These are phyloP conservation scores for Flaveria ramosissima DNA, from an alignment of 129 eudicot species.

Conservation along the genomic window DNA sequence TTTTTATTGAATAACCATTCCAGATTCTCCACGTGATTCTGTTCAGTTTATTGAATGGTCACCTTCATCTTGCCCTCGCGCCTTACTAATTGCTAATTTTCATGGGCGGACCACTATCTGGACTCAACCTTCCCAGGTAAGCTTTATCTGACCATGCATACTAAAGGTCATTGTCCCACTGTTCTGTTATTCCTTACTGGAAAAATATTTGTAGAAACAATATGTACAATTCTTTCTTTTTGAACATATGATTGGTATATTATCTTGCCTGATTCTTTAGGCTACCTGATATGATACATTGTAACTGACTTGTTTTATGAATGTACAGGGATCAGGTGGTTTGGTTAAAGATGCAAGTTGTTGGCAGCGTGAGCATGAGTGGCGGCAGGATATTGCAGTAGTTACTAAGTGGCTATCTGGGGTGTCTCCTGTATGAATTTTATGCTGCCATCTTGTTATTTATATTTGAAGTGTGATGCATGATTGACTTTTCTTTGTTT, in stretches of 20 bases:
- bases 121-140: constrained; percentile 88
- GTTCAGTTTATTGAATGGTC: constrained; percentile 99
- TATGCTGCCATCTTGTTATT: constrained; percentile 26
- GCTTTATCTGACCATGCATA: constrained; percentile 15
- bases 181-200: constrained; percentile 10
- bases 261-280: constrained; percentile 12
- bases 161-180: not conserved
- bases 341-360: constrained; percentile 87
- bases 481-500: constrained; percentile 28
- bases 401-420: constrained; percentile 99
- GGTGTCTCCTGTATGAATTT: constrained; percentile 73
- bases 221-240: not conserved
- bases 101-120: constrained; percentile 91
- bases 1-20: constrained; percentile 10
- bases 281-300: constrained; percentile 3
- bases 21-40: constrained; percentile 99
- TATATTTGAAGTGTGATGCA: constrained; percentile 3
- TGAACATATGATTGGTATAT: constrained; percentile 12
- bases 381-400: constrained; percentile 99
- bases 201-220: not conserved
- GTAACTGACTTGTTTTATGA: constrained; percentile 20
- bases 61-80: constrained; percentile 89
- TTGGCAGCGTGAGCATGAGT: constrained; percentile 94
- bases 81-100: constrained; percentile 84
- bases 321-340: constrained; percentile 65